A percentile compares a stretch with the other conserved stretches of the same genome.
phyloP scores from a whole-genome alignment of 2,329 filamentous ascomycete species.

The Knoxdaviesia proteae region DNA sequence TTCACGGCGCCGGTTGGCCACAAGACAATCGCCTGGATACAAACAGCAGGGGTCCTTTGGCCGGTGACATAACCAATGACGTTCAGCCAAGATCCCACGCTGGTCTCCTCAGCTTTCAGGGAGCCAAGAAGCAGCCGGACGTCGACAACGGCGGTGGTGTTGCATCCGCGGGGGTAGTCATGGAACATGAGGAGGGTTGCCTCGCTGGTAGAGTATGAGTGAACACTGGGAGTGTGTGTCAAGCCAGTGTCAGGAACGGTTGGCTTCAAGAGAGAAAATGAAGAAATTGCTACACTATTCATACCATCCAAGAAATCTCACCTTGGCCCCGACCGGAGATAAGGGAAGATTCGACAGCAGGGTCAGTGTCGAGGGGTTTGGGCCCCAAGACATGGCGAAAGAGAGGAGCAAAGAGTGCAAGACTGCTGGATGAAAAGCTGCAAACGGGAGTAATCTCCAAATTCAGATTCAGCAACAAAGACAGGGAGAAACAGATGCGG shows the following conservation, averaged over 20 bases:
- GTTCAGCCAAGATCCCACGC: slow-evolving; percentile 73
- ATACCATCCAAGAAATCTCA: slow-evolving; percentile 84
- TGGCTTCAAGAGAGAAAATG: neutral
- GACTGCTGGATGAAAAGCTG: neutral
- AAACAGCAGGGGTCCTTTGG: slow-evolving; percentile 8
- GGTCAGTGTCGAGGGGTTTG: slow-evolving; percentile 41
- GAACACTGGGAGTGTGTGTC: slow-evolving; percentile 19
- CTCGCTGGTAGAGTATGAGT: slow-evolving; percentile 25
- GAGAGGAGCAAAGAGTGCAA: neutral
- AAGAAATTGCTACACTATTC: slow-evolving; percentile 10
- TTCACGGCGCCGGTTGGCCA: slow-evolving; percentile 60
- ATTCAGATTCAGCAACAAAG: neutral
- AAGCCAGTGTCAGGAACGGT: slow-evolving; percentile 7
- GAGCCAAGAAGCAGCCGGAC: slow-evolving; percentile 48
- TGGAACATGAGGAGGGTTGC: slow-evolving; percentile 51
- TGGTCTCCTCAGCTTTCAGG: slow-evolving; percentile 40
- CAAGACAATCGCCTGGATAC: slow-evolving; percentile 54
- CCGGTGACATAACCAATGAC: slow-evolving; percentile 56
- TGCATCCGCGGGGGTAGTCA: slow-evolving; percentile 28
- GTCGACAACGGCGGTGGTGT: slow-evolving; percentile 40
- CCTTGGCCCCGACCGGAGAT: slow-evolving; percentile 44
- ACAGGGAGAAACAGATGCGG: neutral
- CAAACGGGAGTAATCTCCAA: neutral
- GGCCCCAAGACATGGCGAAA: slow-evolving; percentile 29
- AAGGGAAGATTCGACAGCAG: slow-evolving; percentile 40